Conservation (phyloP, 108 stramenopile species). For the Skeletonema menzelii region DNA sequence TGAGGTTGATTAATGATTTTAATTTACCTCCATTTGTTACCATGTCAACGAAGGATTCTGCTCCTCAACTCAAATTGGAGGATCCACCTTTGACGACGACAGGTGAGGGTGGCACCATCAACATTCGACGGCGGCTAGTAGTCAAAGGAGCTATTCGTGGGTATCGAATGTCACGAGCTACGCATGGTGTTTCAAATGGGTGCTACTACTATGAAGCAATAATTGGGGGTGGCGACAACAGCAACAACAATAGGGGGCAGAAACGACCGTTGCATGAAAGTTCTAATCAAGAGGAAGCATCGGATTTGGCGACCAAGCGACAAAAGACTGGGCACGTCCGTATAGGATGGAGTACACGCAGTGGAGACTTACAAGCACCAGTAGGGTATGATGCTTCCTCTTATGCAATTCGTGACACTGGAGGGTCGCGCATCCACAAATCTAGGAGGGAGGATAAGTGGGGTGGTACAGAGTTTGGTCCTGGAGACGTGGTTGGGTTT, state of each 20-base stretch:
- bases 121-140: constrained; percentile 39
- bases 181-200: constrained; percentile 65
- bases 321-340: constrained; percentile 61
- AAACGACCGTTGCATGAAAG: constrained; percentile 53
- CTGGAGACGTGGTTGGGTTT: constrained; percentile 94
- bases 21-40: constrained; percentile 72
- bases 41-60: constrained; percentile 70
- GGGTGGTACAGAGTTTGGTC: constrained; percentile 72
- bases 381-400: constrained; percentile 95
- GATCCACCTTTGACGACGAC: constrained; percentile 22
- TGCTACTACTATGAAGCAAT: constrained; percentile 72
- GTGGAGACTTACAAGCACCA: constrained; percentile 92
- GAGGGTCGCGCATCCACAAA: constrained; percentile 74
- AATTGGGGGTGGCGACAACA: constrained; percentile 43
- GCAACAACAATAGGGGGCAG: constrained; percentile 26
- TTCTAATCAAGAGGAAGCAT: constrained; percentile 32
- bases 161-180: constrained; percentile 89
- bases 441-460: constrained; percentile 76
- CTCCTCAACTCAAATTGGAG: constrained; percentile 72
- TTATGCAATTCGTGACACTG: constrained; percentile 88
- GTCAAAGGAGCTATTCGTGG: constrained; percentile 66
- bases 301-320: background rate
- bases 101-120: background rate
- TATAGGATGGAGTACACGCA: constrained; percentile 85
- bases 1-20: constrained; percentile 53